Evolutionary conservation across 2,329 filamentous ascomycete genomes (phyloP).

Genomic region (Venturia nashicola): DNA sequence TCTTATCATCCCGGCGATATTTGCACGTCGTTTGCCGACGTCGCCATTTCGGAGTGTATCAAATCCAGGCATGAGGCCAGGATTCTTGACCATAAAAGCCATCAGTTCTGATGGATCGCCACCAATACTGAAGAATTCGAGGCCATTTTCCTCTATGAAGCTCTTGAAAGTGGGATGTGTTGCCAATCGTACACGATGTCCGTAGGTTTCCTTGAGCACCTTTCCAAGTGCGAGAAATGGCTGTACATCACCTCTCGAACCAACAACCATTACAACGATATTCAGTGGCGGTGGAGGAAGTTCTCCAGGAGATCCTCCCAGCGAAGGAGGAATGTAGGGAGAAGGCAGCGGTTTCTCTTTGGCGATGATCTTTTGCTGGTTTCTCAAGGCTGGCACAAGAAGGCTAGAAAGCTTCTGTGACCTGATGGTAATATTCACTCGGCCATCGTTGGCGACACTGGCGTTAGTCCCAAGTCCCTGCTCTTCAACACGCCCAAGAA

Average conservation of each 20-base stretch:
- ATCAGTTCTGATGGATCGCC: conserved; percentile 38
- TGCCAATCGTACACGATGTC: conserved; percentile 34
- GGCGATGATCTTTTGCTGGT: conserved; percentile 17
- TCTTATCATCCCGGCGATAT: conserved; percentile 66
- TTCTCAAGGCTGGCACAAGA: conserved; percentile 26
- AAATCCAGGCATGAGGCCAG: conserved; percentile 72
- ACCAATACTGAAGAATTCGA: conserved; percentile 40
- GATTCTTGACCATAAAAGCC: conserved; percentile 86
- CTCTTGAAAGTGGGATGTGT: conserved; percentile 37
- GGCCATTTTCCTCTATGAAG: conserved; percentile 36
- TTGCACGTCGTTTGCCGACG: conserved; percentile 59
- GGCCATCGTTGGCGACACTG: conserved; percentile 30
- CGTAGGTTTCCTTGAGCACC: conserved; percentile 35
- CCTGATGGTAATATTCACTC: conserved; percentile 29
- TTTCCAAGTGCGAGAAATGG: conserved; percentile 38
- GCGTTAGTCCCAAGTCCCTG: conserved; percentile 34
- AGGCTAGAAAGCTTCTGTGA: conserved; percentile 23
- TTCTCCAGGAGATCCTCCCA: conserved; percentile 53
- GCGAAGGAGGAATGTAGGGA: conserved; percentile 49
- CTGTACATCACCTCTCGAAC: conserved; percentile 35
- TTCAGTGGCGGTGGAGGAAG: conserved; percentile 30
- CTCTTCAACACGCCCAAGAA: conserved; percentile 19
- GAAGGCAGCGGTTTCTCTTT: conserved; percentile 10
- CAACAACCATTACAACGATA: conserved; percentile 12
- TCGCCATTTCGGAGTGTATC: conserved; percentile 67